Base-by-base conservation (phyloP, 306 rosid species). In the Astragalus glycyphyllos region DNA sequence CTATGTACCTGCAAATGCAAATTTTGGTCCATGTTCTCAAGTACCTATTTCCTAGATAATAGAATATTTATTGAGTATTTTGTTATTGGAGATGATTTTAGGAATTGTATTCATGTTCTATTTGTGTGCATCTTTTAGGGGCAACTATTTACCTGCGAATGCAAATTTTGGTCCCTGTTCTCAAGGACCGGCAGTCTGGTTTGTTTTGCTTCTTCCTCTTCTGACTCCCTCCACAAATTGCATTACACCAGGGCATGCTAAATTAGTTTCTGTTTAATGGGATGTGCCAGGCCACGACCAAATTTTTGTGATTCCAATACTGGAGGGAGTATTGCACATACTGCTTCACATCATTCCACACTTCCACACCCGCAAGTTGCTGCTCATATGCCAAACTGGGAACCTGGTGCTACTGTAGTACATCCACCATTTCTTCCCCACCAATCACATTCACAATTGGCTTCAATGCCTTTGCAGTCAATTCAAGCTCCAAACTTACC, bases 131-230 rank as follows among this genome's bases (percentile, higher is more conserved):
- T 69, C 65, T 72, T 79, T 49, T 78, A 93, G 98, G 87, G 79
- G 79, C 65, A 85, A 77, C 79, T 70, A 66, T 56, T 44, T 50
- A 26, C 54, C 55, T 34, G 76, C 75, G 62, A 82, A 68, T 74
- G 62, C 79, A 42, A 73, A 73, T 68, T 83, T 80, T 20, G 83
- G 78, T 79, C 84, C 84, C 20, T 65, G 57, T 60, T 51, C 86
- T 62, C 93, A 87, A 57, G 92, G 85, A 74, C 77, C 82, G 69
- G 70, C 70, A 65, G 74, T 68, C 71, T 84, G 97, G 98, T 90
- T 67, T 72, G 80, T 58, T 50, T 61, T 54, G 63, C 58, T 49
- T 38, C 64, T 46, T 55, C 70, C 23, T 45, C 58, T 45, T 54
- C 37, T 6, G 16, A 12, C 42, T 54, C 66, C 20, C 47, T 44